Evolutionary conservation across 352 stramenopile species (phyloP).

Genomic region (Pythium folliculosum): DNA sequence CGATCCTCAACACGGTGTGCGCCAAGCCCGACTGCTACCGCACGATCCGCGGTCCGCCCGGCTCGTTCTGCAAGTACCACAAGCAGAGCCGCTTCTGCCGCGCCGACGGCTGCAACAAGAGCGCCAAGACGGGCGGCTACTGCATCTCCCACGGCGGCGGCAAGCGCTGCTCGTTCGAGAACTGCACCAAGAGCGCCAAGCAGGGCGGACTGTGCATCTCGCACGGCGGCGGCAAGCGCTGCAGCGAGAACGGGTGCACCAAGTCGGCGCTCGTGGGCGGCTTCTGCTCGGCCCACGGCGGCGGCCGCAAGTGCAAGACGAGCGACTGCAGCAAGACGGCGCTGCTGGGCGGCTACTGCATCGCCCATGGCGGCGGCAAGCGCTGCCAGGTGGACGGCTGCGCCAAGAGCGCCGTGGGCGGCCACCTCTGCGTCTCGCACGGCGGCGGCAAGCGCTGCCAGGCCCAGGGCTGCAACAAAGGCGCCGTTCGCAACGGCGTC

Average conservation of each 20-base stretch:
- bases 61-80: conserved; percentile 85
- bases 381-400: conserved; percentile 53
- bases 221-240: conserved; percentile 81
- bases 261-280: conserved; percentile 83
- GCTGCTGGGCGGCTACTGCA: conserved; percentile 74
- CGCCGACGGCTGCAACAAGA: conserved; percentile 68
- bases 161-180: conserved; percentile 62
- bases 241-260: conserved; percentile 67
- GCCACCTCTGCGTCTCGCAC: conserved; percentile 43
- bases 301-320: conserved; percentile 74
- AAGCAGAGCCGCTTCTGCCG: conserved; percentile 83
- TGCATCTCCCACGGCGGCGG: conserved; percentile 65
- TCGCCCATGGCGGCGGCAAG: conserved; percentile 52
- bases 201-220: conserved; percentile 82
- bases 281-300: conserved; percentile 83
- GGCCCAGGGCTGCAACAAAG: conserved; percentile 78
- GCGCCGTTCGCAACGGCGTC: conserved; percentile 79
- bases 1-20: conserved; percentile 81
- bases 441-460: conserved; percentile 83
- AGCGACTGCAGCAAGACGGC: conserved; percentile 78
- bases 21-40: conserved; percentile 78
- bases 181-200: conserved; percentile 86
- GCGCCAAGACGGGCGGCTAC: conserved; percentile 76
- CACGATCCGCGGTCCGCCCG: conserved; percentile 63
- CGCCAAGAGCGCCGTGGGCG: conserved; percentile 28